These are phyloP conservation scores for Trifolium dubium DNA, from an alignment of 306 rosid species.

Conservation along the genomic window DNA sequence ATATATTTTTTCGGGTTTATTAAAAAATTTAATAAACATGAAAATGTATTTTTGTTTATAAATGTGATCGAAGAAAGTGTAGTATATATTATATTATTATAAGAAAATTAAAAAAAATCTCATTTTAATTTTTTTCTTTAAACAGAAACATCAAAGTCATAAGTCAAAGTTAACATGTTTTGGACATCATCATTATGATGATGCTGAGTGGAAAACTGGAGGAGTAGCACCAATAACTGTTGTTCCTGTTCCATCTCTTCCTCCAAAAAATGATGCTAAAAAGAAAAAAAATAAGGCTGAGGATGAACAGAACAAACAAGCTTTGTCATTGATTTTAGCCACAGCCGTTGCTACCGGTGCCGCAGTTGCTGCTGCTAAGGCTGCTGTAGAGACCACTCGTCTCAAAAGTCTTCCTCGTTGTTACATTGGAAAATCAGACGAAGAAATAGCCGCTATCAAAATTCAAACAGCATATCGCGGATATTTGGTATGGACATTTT, in stretches of 20 bases:
- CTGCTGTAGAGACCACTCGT: slow-evolving; percentile 74
- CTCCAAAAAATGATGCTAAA: slow-evolving; percentile 42
- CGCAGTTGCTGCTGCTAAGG: slow-evolving; percentile 83
- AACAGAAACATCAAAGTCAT: slow-evolving; percentile 49
- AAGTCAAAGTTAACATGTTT: slow-evolving; percentile 64
- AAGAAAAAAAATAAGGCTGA: slow-evolving; percentile 43
- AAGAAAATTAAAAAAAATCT: slow-evolving; percentile 4
- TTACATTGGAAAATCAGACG: slow-evolving; percentile 45
- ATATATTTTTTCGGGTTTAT: no score
- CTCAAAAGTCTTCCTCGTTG: slow-evolving; percentile 45
- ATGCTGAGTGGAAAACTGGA: slow-evolving; percentile 38
- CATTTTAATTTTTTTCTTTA: slow-evolving; percentile 5
- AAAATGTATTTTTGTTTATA: no score
- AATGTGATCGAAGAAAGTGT: no score
- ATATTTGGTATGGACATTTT: slow-evolving; percentile 57
- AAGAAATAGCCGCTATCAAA: slow-evolving; percentile 70
- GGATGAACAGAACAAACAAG: slow-evolving; percentile 65
- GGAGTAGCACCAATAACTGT: slow-evolving; percentile 38
- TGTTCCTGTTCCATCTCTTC: slow-evolving; percentile 43
- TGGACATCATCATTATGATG: slow-evolving; percentile 48
- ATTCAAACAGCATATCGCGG: slow-evolving; percentile 82
- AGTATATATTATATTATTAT: neutral
- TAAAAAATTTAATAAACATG: no score
- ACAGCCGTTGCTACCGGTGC: slow-evolving; percentile 85
- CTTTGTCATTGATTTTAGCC: slow-evolving; percentile 82